Evolutionary conservation across 2,329 filamentous ascomycete species (phyloP).

Genomic region (Aspergillus fructus): DNA sequence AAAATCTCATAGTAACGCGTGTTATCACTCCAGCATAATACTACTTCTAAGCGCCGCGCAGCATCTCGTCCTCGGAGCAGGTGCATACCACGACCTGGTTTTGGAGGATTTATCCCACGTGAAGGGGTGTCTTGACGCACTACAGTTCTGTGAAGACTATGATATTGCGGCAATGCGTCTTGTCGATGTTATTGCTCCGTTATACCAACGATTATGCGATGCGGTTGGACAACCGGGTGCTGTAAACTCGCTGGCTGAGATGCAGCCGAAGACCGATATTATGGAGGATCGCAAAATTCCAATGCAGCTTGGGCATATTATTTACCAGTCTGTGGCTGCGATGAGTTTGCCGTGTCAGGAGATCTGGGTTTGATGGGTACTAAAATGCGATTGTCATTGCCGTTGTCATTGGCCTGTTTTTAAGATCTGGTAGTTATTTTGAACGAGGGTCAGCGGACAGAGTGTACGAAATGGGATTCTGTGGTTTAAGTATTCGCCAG

Average conservation of each 20-base stretch:
- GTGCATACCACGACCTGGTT: not conserved
- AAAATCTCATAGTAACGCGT: not conserved
- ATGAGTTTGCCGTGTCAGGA: not conserved
- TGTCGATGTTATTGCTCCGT: not conserved
- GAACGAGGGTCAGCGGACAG: too few species aligned
- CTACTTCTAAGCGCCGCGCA: not conserved
- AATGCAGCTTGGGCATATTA: not conserved
- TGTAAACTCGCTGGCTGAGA: too few species aligned
- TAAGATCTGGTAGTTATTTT: too few species aligned
- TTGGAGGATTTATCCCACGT: not conserved
- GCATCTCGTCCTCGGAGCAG: not conserved
- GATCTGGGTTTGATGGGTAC: not conserved
- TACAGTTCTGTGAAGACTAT: not conserved
- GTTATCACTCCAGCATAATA: not conserved
- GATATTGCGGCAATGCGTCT: slow-evolving; percentile 3
- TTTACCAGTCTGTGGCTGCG: not conserved
- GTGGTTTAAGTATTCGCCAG: too few species aligned
- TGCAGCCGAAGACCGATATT: too few species aligned
- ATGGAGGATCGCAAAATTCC: not conserved
- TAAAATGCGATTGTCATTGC: too few species aligned
- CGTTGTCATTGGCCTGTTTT: too few species aligned
- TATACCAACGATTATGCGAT: not conserved
- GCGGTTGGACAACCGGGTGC: not conserved
- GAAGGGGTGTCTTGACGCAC: not conserved
- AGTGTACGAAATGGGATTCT: too few species aligned